phyloP scores from a whole-genome alignment of 2,329 filamentous ascomycete genomes.

The Penicillium sp. region DNA sequence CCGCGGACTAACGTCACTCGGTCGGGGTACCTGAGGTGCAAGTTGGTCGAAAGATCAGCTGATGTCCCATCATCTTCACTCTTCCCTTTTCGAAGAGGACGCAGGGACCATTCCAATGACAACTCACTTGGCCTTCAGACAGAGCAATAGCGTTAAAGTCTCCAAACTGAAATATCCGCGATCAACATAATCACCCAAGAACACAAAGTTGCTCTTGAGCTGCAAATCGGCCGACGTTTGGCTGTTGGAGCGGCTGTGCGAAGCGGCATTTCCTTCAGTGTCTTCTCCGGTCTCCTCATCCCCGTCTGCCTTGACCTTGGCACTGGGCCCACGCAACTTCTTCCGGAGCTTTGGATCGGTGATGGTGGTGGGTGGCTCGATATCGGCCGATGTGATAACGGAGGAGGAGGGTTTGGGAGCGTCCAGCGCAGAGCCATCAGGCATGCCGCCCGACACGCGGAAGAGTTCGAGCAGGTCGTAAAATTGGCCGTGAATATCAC shows the following conservation, averaged over 20 bases:
- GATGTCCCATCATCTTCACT: constrained; percentile 2
- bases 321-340: constrained; percentile 60
- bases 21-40: constrained; percentile 55
- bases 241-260: constrained; percentile 26
- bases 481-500: constrained; percentile 98
- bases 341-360: constrained; percentile 80
- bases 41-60: not conserved
- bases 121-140: constrained; percentile 62
- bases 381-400: constrained; percentile 81
- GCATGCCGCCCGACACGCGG: constrained; percentile 93
- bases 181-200: constrained; percentile 68
- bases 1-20: constrained; percentile 67
- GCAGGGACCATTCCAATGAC: not conserved
- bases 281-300: constrained; percentile 25
- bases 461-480: constrained; percentile 97
- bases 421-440: constrained; percentile 68
- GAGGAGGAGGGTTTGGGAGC: constrained; percentile 62
- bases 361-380: constrained; percentile 85
- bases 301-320: constrained; percentile 28
- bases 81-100: not conserved
- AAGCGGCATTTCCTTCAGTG: constrained; percentile 9
- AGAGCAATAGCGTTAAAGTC: constrained; percentile 66
- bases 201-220: constrained; percentile 64
- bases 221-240: constrained; percentile 29
- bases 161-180: constrained; percentile 69